These are phyloP conservation scores for Ustilago nuda DNA, from an alignment of 1,284 basidiomycete genomes.

Conservation along the genomic window DNA sequence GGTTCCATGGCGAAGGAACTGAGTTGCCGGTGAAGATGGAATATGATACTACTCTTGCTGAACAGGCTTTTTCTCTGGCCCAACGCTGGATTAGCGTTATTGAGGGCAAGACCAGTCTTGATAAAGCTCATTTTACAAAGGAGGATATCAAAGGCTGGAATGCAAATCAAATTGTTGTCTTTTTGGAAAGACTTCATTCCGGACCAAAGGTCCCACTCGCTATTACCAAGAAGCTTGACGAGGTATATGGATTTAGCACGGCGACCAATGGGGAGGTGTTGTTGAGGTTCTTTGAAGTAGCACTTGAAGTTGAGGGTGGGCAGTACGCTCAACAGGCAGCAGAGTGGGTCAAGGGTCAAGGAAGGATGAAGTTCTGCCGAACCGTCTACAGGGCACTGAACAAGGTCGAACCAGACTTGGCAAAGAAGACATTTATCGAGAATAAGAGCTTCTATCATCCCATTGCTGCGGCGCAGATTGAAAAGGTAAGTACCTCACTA, in stretches of 20 bases:
- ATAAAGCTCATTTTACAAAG: conserved; percentile 38
- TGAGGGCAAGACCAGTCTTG: conserved; percentile 18
- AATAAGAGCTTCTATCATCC: conserved; percentile 73
- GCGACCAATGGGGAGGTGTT: conserved; percentile 72
- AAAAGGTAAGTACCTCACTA: conserved; percentile 55
- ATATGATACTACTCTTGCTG: conserved; percentile 85
- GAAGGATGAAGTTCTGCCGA: conserved; percentile 71
- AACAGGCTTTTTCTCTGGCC: conserved; percentile 77
- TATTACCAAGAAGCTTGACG: conserved; percentile 69
- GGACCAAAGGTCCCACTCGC: conserved; percentile 65
- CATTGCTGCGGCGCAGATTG: conserved; percentile 65
- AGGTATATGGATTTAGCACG: conserved; percentile 70
- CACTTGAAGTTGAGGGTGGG: conserved; percentile 70
- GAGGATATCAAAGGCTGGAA: conserved; percentile 64
- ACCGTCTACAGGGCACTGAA: conserved; percentile 71
- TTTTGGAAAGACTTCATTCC: conserved; percentile 71
- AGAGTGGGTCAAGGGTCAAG: conserved; percentile 72
- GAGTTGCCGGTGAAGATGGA: conserved; percentile 82
- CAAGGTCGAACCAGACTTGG: conserved; percentile 76
- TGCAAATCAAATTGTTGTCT: conserved; percentile 70
- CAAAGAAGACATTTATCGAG: conserved; percentile 74
- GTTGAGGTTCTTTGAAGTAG: conserved; percentile 72
- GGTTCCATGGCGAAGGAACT: conserved; percentile 85
- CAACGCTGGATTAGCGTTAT: conserved; percentile 76
- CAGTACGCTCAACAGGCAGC: conserved; percentile 71